Evolutionary conservation across 163 green algal genomes (phyloP), one percentile per base, ranked within the genome.

Genomic region (Chlamydomonas reinhardtii): DNA sequence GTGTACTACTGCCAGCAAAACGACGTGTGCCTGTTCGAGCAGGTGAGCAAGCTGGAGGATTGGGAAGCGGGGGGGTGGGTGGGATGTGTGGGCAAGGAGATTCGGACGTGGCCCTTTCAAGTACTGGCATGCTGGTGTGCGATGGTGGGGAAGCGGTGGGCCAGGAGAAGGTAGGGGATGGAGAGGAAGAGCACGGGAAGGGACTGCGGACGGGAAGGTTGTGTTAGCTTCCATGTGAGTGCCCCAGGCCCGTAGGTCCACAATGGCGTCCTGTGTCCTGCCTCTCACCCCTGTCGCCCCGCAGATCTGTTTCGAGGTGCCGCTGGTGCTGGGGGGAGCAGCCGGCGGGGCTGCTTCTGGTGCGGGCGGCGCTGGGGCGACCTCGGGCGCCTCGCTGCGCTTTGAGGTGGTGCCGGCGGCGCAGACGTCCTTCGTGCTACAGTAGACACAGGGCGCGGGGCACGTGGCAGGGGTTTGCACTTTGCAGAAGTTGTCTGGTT

Each of bases 1-100:
- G 88, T 98, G 34, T 98, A 96, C 84, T 97, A 94, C 90, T 97
- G 94, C 92, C 93, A 94, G 76, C 81, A 96, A 35, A 85, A 90
- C 39, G 93, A 94, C 48, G 94, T 97, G 54, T 97, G 94, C 77
- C 83, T 98, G 48, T 96, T 96, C 65, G 88, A 97, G 65, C 89
- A 95, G 64, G 64, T 96, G 12, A 83, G 52, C 37, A n/a, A 32
- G 5, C 64, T 12, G 29, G 64, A 19, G 29, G 29, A 14, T 2
- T 8, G 64, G 4, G 29, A 3, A 8, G 39, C 20, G 29, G 64
- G 9, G n/a, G 5, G n/a, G 64, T 20, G 0, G 24, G 62, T 39
- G 9, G 64, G 22, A 8, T 4, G n/a, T 19, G 3, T 34, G 29
- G 29, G 27, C 3, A 70, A 15, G 19, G 62, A 3, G 27, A n/a